phyloP scores from a whole-genome alignment of 805 yeast genomes.

The Starmerella sirachaensis region DNA sequence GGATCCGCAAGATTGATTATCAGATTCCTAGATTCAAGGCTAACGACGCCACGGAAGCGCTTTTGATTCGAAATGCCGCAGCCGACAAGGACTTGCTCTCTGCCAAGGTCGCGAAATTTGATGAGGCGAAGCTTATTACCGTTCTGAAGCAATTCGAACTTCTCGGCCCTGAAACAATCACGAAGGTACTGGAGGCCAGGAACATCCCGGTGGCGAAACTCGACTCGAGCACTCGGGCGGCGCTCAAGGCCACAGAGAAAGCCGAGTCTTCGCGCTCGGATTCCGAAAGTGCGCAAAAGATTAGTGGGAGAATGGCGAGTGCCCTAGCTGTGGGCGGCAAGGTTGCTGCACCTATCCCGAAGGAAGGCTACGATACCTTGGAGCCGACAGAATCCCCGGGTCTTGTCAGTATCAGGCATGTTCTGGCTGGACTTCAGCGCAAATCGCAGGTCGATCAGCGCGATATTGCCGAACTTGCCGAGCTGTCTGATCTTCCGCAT shows the following conservation, averaged over 20 bases:
- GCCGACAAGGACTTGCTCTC: conserved; percentile 17
- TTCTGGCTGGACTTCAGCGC: conserved; percentile 31
- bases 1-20: conserved; percentile 29
- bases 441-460: conserved; percentile 22
- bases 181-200: conserved; percentile 26
- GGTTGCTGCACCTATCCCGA: conserved; percentile 33
- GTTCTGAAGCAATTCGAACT: conserved; percentile 41
- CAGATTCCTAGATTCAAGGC: conserved; percentile 30
- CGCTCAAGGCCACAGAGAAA: conserved; percentile 1
- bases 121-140: conserved; percentile 17
- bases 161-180: conserved; percentile 38
- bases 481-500: conserved; percentile 25
- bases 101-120: conserved; percentile 20
- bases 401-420: conserved; percentile 64
- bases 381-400: conserved; percentile 65
- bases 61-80: conserved; percentile 40
- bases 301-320: conserved; percentile 6
- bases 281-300: conserved; percentile 3
- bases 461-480: conserved; percentile 19
- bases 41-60: conserved; percentile 50
- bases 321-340: conserved; percentile 4
- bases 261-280: neutral
- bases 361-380: conserved; percentile 42
- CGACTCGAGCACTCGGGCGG: conserved; percentile 5
- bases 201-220: conserved; percentile 10